A percentile compares a stretch with the other conserved stretches of the same genome.
phyloP scores from a whole-genome alignment of 176 grass and related monocot species.

The Raddia guianensis region DNA sequence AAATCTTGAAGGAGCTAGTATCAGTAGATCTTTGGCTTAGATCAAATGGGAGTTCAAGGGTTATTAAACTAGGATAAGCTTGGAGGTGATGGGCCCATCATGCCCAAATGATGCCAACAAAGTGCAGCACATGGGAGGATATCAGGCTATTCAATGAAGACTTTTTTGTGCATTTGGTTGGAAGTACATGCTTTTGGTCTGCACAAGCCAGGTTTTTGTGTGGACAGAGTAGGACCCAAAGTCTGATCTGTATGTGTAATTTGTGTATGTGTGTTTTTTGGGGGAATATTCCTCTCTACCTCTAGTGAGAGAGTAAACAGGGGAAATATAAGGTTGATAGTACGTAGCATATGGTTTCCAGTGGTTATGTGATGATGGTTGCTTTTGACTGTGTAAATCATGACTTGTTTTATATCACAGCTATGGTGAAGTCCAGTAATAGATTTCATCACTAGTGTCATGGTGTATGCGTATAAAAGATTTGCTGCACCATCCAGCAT shows the following conservation, averaged over 20 bases:
- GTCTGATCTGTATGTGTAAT: neutral
- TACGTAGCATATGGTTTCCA: neutral
- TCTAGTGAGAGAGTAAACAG: neutral
- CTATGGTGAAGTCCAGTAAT: neutral
- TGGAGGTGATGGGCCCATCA: slow-evolving; percentile 21
- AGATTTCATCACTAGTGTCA: neutral
- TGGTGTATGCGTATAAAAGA: no score
- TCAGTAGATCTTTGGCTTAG: neutral
- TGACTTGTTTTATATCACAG: neutral
- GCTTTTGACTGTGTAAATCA: slow-evolving; percentile 13
- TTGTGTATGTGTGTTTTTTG: neutral
- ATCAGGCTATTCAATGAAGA: slow-evolving; percentile 37
- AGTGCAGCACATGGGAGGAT: slow-evolving; percentile 25
- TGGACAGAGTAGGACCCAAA: slow-evolving; percentile 8
- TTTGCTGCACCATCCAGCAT: no score
- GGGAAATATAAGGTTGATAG: neutral
- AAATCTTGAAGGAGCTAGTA: neutral
- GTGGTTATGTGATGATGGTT: slow-evolving; percentile 15
- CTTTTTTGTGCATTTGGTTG: slow-evolving; percentile 35
- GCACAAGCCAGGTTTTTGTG: slow-evolving; percentile 31
- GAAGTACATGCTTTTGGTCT: slow-evolving; percentile 38
- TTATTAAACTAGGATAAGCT: slow-evolving; percentile 32
- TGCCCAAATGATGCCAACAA: slow-evolving; percentile 46
- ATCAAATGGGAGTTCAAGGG: slow-evolving; percentile 19
- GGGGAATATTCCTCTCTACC: slow-evolving; percentile 19